Evolutionary conservation across 2,329 filamentous ascomycete species (phyloP), one percentile per base, ranked within the genome.

Genomic region (Helminthosporium solani): DNA sequence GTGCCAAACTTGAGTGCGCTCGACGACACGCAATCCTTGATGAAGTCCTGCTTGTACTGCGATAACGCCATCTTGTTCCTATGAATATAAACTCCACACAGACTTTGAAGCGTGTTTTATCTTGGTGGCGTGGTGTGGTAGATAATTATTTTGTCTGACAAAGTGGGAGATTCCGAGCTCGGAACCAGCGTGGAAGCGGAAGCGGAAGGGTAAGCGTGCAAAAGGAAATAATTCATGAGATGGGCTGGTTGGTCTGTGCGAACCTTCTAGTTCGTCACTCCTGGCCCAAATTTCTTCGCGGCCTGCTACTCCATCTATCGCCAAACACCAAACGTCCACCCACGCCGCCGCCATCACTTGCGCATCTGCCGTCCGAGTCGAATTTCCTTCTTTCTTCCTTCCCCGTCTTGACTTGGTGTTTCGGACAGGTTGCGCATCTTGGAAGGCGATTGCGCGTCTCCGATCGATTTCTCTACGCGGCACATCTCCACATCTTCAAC

Each of bases 1-100:
- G 80, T 84, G 70, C 89, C 89, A 70, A 94, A 94, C 64, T 85
- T 87, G 57, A 94, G 82, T 61, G 88, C 84, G 53, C 81, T 80
- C 60, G 84, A 84, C 18, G 76, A 72, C 56, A 91, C 79, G 64
- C 86, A 81, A 47, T 86, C 80, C 64, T 81, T 72, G 59, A 94
- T 79, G 70, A 95, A 90, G 49, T 80, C 78, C 56, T 82, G 74
- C 73, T 94, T 94, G 59, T 64, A 70, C 12, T 60, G 50, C 11
- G 67, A 67, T n/a, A 71, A 59, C 20, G 60, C 49, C 57, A 62
- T 63, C 7, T 18, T 47, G 20, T n/a, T n/a, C n/a, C n/a, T n/a
- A n/a, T n/a, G n/a, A n/a, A n/a, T n/a, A n/a, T n/a, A n/a, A n/a
- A n/a, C n/a, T n/a, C n/a, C n/a, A n/a, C n/a, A n/a, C n/a, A n/a